phyloP scores from a whole-genome alignment of 305 asterid genomes.

The Petunia hybrid region DNA sequence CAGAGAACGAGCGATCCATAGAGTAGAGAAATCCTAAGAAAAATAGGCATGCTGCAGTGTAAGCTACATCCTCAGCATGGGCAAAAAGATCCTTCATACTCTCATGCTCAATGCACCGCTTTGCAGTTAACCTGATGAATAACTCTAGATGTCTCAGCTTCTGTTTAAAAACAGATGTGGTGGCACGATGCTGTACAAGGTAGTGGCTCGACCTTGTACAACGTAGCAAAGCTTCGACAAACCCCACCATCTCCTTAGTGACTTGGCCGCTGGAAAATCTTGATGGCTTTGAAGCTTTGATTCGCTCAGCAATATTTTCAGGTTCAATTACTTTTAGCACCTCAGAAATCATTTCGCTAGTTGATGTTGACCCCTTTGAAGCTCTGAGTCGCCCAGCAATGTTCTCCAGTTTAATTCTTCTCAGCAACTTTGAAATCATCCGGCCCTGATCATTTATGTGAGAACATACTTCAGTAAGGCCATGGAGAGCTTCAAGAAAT shows the following conservation, averaged over 20 bases:
- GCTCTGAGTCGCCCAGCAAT: slow-evolving; percentile 17
- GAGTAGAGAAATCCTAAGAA: neutral
- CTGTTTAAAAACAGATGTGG: neutral
- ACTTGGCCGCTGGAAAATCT: neutral
- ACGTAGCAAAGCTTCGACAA: slow-evolving; percentile 1
- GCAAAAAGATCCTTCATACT: neutral
- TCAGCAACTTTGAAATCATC: neutral
- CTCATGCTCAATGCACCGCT: slow-evolving; percentile 21
- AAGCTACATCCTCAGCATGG: slow-evolving; percentile 26
- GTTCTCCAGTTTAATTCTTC: neutral
- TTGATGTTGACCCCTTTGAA: slow-evolving; percentile 7
- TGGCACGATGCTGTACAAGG: neutral
- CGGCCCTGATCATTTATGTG: neutral
- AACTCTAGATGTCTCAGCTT: neutral
- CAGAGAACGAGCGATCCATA: slow-evolving; percentile 3
- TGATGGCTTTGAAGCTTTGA: slow-evolving; percentile 23
- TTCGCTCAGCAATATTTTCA: neutral
- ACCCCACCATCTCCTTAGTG: neutral
- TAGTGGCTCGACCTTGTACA: neutral
- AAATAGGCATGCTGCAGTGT: slow-evolving; percentile 23
- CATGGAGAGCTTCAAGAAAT: neutral
- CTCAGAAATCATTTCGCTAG: neutral
- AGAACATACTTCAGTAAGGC: neutral
- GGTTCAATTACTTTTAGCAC: slow-evolving; percentile 7
- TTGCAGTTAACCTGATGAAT: neutral